Conservation (phyloP, 495 filamentous ascomycete species). For the Sabuloglossum arenarium region DNA sequence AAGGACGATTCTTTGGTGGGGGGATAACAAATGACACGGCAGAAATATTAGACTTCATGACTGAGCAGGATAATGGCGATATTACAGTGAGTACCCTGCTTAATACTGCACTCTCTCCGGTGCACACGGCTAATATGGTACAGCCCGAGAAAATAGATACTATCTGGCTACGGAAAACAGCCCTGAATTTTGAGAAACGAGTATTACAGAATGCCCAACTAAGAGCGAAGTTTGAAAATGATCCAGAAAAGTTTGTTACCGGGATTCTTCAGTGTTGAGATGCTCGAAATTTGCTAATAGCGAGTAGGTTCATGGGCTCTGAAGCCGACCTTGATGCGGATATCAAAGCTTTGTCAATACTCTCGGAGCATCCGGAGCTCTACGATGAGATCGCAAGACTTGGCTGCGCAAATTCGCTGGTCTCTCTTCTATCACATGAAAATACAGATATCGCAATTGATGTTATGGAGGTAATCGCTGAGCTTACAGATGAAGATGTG, state of each 20-base stretch:
- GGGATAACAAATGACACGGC: conserved; percentile 64
- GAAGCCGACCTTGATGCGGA: conserved; percentile 86
- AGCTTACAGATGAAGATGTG: conserved; percentile 90
- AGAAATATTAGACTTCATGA: conserved; percentile 79
- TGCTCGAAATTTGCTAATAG: background rate
- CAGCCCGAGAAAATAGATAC: conserved; percentile 59
- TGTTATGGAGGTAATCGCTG: conserved; percentile 72
- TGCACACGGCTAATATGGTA: conserved; percentile 2
- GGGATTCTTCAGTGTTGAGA: background rate
- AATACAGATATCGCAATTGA: conserved; percentile 95
- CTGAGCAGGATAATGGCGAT: conserved; percentile 39
- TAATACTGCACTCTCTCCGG: background rate
- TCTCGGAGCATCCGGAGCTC: conserved; percentile 70
- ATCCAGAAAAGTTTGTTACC: conserved; percentile 58
- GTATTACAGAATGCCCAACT: conserved; percentile 87
- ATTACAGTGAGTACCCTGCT: conserved; percentile 17
- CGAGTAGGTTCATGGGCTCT: conserved; percentile 45
- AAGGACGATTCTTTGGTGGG: conserved; percentile 86
- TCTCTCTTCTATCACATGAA: conserved; percentile 73
- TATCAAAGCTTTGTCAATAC: conserved; percentile 71
- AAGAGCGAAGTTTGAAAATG: conserved; percentile 65
- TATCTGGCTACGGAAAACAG: conserved; percentile 64
- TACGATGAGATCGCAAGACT: conserved; percentile 67
- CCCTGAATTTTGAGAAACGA: conserved; percentile 73
- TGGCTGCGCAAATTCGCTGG: conserved; percentile 54